Evolutionary conservation across 495 filamentous ascomycete species (phyloP).

Genomic region (Parathielavia hyrcaniae): DNA sequence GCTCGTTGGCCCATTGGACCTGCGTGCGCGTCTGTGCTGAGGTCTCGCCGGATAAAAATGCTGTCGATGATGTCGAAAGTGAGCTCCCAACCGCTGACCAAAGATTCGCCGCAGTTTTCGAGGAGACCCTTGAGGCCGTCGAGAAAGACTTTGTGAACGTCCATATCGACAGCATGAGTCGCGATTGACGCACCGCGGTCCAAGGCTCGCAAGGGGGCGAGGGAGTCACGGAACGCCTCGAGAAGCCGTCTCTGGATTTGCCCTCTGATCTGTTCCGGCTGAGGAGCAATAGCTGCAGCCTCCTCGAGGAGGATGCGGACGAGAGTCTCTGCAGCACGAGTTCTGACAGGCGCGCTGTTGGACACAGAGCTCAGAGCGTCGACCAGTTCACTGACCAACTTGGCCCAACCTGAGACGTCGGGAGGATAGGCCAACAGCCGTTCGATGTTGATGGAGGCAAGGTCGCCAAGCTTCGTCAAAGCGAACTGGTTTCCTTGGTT

Average conservation of each 20-base stretch:
- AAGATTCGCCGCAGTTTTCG: slow-evolving; percentile 80
- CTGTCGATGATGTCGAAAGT: slow-evolving; percentile 80
- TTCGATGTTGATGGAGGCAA: slow-evolving; percentile 71
- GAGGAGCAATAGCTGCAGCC: slow-evolving; percentile 45
- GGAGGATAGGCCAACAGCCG: slow-evolving; percentile 61
- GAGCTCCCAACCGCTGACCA: slow-evolving; percentile 75
- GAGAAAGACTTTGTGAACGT: slow-evolving; percentile 75
- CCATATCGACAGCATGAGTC: slow-evolving; percentile 57
- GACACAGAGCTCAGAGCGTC: slow-evolving; percentile 50
- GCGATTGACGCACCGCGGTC: slow-evolving; percentile 46
- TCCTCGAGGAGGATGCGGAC: slow-evolving; percentile 65
- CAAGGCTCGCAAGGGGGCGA: slow-evolving; percentile 41
- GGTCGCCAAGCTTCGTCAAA: slow-evolving; percentile 70
- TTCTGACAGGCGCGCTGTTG: slow-evolving; percentile 55
- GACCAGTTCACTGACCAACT: slow-evolving; percentile 66
- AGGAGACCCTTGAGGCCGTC: slow-evolving; percentile 76
- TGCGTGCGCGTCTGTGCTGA: slow-evolving; percentile 23
- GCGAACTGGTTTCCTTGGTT: slow-evolving; percentile 69
- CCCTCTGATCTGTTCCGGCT: slow-evolving; percentile 47
- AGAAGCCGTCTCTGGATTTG: slow-evolving; percentile 65
- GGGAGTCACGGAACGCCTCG: slow-evolving; percentile 55
- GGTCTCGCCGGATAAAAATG: slow-evolving; percentile 56
- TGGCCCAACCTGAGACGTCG: slow-evolving; percentile 64
- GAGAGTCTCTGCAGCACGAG: slow-evolving; percentile 66
- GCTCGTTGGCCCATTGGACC: slow-evolving; percentile 20